Percentiles rank a stretch among this genome's conserved stretches.
Evolutionary conservation across 441 rosid genomes (phyloP).

Genomic region (Sinapis alba): DNA sequence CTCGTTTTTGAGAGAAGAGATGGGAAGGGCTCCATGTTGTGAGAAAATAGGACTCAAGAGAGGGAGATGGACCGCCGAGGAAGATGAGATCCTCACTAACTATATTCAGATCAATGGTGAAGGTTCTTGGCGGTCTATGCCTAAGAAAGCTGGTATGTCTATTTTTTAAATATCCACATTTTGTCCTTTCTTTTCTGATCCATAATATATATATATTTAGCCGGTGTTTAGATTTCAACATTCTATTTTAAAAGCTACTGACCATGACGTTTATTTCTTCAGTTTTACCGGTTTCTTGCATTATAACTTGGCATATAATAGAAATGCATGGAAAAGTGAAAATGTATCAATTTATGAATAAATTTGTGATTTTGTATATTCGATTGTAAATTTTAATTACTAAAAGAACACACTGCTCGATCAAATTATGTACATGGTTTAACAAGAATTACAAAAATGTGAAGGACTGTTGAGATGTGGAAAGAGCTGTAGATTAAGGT

Average conservation of each 20-base stretch:
- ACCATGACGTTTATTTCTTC: background rate
- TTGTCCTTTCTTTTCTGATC: background rate
- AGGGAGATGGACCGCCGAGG: conserved; percentile 82
- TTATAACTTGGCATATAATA: background rate
- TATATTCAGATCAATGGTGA: conserved; percentile 73
- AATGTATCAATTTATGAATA: background rate
- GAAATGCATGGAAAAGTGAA: background rate
- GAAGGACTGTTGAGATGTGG: conserved; percentile 85
- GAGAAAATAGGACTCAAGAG: conserved; percentile 74
- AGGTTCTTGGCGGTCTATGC: conserved; percentile 82
- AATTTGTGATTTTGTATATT: background rate
- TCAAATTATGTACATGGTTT: background rate
- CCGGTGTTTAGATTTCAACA: background rate
- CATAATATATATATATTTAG: background rate
- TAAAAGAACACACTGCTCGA: background rate
- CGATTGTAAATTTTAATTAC: background rate
- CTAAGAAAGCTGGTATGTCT: conserved; percentile 76
- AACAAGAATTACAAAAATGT: conserved; percentile 1
- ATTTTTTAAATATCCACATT: background rate
- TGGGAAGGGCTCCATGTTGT: conserved; percentile 89
- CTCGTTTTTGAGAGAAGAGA: conserved; percentile 14
- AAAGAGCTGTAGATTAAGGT: conserved; percentile 91
- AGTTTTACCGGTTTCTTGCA: background rate
- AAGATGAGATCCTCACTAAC: conserved; percentile 60
- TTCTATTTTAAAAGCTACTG: background rate